Conservation (phyloP, 1,284 basidiomycete species). For the Rugosomyces carneus region DNA sequence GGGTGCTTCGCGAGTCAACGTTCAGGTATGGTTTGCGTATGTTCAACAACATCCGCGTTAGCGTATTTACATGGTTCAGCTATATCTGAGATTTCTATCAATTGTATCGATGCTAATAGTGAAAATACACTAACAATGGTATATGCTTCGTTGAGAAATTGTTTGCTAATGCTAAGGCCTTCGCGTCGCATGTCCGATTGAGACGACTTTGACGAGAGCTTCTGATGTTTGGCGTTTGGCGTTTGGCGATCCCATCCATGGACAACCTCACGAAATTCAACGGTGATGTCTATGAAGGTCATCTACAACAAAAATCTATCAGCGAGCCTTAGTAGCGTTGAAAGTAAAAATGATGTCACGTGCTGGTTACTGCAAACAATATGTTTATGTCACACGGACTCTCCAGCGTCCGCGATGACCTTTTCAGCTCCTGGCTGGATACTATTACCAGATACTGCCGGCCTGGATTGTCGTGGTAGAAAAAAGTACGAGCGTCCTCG, state of each 20-base stretch:
- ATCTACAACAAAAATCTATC: slow-evolving; percentile 1
- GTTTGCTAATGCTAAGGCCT: slow-evolving; percentile 46
- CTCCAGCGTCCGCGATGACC: slow-evolving; percentile 2
- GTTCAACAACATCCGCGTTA: slow-evolving; percentile 61
- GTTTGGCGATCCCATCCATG: slow-evolving; percentile 15
- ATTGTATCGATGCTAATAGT: slow-evolving; percentile 8
- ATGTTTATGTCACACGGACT: background rate
- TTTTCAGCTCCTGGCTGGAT: slow-evolving; percentile 4
- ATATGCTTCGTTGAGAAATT: slow-evolving; percentile 69
- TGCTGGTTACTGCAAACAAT: background rate
- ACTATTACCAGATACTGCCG: slow-evolving; percentile 7
- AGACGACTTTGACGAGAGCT: slow-evolving; percentile 28
- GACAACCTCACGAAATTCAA: slow-evolving; percentile 2
- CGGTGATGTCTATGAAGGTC: slow-evolving; percentile 5
- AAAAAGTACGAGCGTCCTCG: slow-evolving; percentile 39
- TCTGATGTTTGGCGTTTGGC: slow-evolving; percentile 49
- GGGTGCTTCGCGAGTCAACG: slow-evolving; percentile 51
- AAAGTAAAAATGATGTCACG: background rate
- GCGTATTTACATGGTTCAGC: slow-evolving; percentile 67
- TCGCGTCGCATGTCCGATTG: slow-evolving; percentile 27
- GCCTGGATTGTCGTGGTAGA: slow-evolving; percentile 16
- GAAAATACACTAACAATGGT: slow-evolving; percentile 49
- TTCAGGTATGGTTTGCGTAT: slow-evolving; percentile 79
- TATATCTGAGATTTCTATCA: slow-evolving; percentile 22
- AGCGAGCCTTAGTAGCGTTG: no score